Conservation (phyloP, 192 early-diverging fungal genomes). For the Backusella parvicylindrica region DNA sequence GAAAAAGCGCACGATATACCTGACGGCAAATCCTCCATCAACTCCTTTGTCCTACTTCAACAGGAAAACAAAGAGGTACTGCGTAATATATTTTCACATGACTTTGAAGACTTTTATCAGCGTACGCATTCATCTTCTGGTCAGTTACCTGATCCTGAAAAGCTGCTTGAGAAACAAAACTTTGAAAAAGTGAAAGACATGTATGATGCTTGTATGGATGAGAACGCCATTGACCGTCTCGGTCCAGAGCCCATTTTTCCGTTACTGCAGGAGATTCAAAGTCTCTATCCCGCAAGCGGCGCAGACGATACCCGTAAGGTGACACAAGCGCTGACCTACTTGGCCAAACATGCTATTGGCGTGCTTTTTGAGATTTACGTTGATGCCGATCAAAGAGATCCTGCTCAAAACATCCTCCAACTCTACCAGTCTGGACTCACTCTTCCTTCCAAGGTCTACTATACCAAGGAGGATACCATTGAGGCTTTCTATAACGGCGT, state of each 20-base stretch:
- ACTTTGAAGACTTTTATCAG: slow-evolving; percentile 30
- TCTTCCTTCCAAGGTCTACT: slow-evolving; percentile 65
- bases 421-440: slow-evolving; percentile 58
- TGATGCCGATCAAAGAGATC: slow-evolving; percentile 55
- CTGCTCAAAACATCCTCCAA: slow-evolving; percentile 46
- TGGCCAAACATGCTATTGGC: slow-evolving; percentile 16
- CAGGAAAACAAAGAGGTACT: slow-evolving; percentile 38
- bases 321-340: neutral
- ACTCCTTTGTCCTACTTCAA: slow-evolving; percentile 13
- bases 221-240: slow-evolving; percentile 37
- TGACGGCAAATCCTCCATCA: slow-evolving; percentile 50
- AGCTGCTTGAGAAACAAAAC: slow-evolving; percentile 50
- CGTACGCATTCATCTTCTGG: slow-evolving; percentile 29
- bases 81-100: slow-evolving; percentile 42
- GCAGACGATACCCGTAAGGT: neutral
- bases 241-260: slow-evolving; percentile 44
- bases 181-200: slow-evolving; percentile 57
- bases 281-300: slow-evolving; percentile 17
- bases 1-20: slow-evolving; percentile 53
- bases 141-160: slow-evolving; percentile 39
- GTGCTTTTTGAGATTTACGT: slow-evolving; percentile 51
- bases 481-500: slow-evolving; percentile 37
- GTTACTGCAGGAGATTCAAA: slow-evolving; percentile 37
- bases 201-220: slow-evolving; percentile 58
- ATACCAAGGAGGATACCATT: slow-evolving; percentile 47